Evolutionary conservation across 116 monocot species (phyloP).

Genomic region (Posidonia oceanica): DNA sequence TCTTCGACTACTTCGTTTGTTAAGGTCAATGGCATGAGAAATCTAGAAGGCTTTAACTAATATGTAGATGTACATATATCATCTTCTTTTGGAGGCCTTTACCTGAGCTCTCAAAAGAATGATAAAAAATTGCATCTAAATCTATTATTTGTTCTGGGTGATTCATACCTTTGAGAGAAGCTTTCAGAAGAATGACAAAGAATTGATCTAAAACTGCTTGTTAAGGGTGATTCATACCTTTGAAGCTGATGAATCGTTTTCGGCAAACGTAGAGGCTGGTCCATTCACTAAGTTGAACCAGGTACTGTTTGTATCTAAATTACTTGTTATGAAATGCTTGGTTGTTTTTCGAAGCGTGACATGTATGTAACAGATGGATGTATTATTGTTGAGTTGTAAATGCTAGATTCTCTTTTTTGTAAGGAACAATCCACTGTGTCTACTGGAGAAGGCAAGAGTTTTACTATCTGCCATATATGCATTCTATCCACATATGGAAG

Average conservation of each 20-base stretch:
- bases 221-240: no score
- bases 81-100: neutral
- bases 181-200: neutral
- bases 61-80: neutral
- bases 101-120: neutral
- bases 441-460: no score
- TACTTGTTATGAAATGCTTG: neutral
- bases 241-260: no score
- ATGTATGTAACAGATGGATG: no score
- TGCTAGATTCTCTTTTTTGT: no score
- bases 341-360: neutral
- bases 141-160: no score
- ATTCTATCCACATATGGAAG: no score
- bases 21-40: slow-evolving; percentile 48
- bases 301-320: neutral
- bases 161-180: neutral
- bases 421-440: no score
- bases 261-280: neutral
- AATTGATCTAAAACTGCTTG: neutral
- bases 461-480: no score
- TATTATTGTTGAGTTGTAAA: no score
- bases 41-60: neutral
- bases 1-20: slow-evolving; percentile 54
- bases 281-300: neutral
- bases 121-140: neutral